A percentile compares a stretch with the other conserved stretches of the same genome.
Conservation (phyloP, 2,329 filamentous ascomycete species). For the Arthroderma sp. region DNA sequence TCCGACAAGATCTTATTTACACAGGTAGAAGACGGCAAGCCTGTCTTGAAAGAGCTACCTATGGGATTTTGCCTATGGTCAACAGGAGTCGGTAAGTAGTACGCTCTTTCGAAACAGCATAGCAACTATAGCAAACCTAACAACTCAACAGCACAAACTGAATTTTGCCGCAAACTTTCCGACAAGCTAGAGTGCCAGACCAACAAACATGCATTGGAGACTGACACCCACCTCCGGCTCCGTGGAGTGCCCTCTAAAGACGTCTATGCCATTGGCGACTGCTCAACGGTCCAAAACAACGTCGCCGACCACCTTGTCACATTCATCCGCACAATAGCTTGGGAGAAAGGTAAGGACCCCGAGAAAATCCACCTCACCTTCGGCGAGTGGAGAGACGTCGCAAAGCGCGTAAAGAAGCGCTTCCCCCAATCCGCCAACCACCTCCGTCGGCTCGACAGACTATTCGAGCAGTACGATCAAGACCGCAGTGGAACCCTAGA, state of each 20-base stretch:
- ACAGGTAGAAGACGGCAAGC: constrained; percentile 62
- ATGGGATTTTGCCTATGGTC: constrained; percentile 98
- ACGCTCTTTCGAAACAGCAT: not conserved
- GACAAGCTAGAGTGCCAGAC: constrained; percentile 66
- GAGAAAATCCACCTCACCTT: constrained; percentile 79
- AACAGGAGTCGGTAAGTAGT: constrained; percentile 57
- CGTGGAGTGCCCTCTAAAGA: constrained; percentile 82
- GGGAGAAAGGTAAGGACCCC: constrained; percentile 82
- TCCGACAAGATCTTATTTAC: constrained; percentile 78
- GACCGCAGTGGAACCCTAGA: constrained; percentile 88
- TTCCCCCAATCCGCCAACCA: constrained; percentile 87
- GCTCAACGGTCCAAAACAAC: constrained; percentile 94
- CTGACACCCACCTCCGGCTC: constrained; percentile 80
- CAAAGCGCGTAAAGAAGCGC: constrained; percentile 66
- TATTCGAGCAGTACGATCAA: constrained; percentile 85
- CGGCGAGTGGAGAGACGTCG: constrained; percentile 74
- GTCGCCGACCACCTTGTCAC: constrained; percentile 79
- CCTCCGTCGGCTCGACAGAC: constrained; percentile 73
- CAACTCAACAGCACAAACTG: constrained; percentile 49
- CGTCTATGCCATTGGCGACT: constrained; percentile 93
- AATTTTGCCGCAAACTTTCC: constrained; percentile 64
- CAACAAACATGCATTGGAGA: constrained; percentile 86
- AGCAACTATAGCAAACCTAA: not conserved
- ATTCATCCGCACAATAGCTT: constrained; percentile 79
- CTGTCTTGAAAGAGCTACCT: constrained; percentile 81